A percentile compares a stretch with the other conserved stretches of the same genome.
phyloP scores from a whole-genome alignment of 2,329 filamentous ascomycete species.

The Trichophyton simii region DNA sequence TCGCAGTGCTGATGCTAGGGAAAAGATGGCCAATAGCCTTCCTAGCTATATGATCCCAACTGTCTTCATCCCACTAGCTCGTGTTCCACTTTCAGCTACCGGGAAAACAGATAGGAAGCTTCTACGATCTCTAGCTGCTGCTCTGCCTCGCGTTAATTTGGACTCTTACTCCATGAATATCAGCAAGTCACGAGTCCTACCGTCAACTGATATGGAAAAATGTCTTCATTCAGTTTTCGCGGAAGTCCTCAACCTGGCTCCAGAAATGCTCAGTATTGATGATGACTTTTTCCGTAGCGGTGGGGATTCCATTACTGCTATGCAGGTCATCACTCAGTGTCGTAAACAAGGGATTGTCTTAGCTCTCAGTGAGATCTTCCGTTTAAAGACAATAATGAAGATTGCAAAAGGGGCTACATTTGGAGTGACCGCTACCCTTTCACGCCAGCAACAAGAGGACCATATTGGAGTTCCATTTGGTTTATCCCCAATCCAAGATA shows the following conservation, averaged over 20 bases:
- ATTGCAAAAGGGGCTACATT: neutral
- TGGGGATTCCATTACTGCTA: constrained; percentile 11
- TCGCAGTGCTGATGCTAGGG: neutral
- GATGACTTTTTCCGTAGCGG: constrained; percentile 7
- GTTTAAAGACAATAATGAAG: constrained; percentile 4
- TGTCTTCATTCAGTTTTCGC: constrained; percentile 20
- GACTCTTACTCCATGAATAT: neutral
- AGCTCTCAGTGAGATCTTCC: constrained; percentile 7
- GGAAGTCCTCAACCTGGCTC: constrained; percentile 23
- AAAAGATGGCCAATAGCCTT: neutral
- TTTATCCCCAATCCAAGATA: constrained; percentile 28
- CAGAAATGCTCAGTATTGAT: constrained; percentile 4
- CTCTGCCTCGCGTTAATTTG: constrained; percentile 12
- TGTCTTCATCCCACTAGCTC: constrained; percentile 2
- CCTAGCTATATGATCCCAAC: constrained; percentile 6
- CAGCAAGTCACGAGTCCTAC: neutral
- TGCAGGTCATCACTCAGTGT: constrained; percentile 8
- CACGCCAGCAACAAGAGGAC: constrained; percentile 19
- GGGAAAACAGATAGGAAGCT: constrained; percentile 30
- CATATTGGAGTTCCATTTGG: constrained; percentile 21
- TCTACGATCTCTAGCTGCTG: constrained; percentile 16
- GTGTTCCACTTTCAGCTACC: constrained; percentile 15
- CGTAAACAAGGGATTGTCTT: constrained; percentile 5
- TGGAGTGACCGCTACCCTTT: neutral
- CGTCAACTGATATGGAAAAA: neutral